These are phyloP conservation scores for Aspergillus oerlinghausenensis DNA, from an alignment of 2,329 filamentous ascomycete species.

Conservation along the genomic window DNA sequence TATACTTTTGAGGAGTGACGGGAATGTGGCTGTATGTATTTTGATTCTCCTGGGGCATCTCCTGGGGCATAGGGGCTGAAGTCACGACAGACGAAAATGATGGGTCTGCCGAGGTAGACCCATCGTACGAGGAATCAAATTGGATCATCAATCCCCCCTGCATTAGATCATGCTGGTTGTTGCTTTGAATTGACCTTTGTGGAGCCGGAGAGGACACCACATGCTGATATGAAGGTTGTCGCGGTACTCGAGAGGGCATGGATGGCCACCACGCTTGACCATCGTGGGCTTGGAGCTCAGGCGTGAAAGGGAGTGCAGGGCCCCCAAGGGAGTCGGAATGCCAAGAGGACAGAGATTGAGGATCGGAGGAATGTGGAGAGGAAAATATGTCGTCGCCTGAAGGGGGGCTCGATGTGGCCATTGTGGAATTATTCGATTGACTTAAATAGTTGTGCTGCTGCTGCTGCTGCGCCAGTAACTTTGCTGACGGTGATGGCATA, in stretches of 20 bases:
- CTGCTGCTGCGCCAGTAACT: slow-evolving; percentile 26
- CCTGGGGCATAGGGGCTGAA: slow-evolving; percentile 12
- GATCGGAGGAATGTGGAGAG: slow-evolving; percentile 36
- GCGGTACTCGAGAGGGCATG: slow-evolving; percentile 31
- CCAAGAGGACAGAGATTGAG: slow-evolving; percentile 38
- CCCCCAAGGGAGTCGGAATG: slow-evolving; percentile 36
- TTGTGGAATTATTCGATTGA: slow-evolving; percentile 24
- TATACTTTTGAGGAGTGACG: slow-evolving; percentile 20
- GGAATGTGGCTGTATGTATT: slow-evolving; percentile 14
- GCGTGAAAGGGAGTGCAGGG: slow-evolving; percentile 35
- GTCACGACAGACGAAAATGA: slow-evolving; percentile 24
- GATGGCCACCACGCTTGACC: slow-evolving; percentile 40
- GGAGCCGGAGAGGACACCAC: slow-evolving; percentile 31
- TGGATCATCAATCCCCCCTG: slow-evolving; percentile 40
- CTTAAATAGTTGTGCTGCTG: slow-evolving; percentile 29
- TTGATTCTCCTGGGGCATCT: slow-evolving; percentile 12
- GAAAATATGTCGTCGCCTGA: slow-evolving; percentile 37
- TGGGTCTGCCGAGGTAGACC: slow-evolving; percentile 24
- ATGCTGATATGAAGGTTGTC: slow-evolving; percentile 33
- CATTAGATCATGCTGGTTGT: slow-evolving; percentile 30
- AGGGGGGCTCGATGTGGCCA: slow-evolving; percentile 32
- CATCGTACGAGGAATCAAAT: slow-evolving; percentile 33
- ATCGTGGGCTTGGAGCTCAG: slow-evolving; percentile 35
- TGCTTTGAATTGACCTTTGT: slow-evolving; percentile 28
- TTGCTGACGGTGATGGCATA: slow-evolving; percentile 29